Percentiles rank a stretch among this genome's conserved stretches.
These are phyloP conservation scores for Gossypium anomalum DNA, from an alignment of 345 rosid genomes.

Conservation along the genomic window DNA sequence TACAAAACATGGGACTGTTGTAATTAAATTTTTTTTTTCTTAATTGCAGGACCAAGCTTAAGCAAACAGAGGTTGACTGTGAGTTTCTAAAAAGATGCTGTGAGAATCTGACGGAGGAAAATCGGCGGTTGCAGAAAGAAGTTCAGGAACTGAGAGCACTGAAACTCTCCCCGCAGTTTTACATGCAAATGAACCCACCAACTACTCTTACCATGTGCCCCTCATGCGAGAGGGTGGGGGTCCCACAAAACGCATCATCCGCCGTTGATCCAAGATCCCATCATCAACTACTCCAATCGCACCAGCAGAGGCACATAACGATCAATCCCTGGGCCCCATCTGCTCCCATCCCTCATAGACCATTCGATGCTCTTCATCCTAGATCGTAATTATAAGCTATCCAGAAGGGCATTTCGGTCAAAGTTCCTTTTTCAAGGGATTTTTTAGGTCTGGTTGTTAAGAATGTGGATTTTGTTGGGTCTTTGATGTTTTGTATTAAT, in stretches of 20 bases:
- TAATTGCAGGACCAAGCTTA: conserved; percentile 75
- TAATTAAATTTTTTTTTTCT: neutral
- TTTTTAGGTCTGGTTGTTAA: conserved; percentile 31
- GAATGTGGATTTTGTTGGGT: conserved; percentile 45
- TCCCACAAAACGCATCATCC: conserved; percentile 45
- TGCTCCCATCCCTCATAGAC: conserved; percentile 22
- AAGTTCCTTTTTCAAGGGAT: neutral
- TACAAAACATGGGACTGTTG: neutral
- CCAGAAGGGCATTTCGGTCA: conserved; percentile 25
- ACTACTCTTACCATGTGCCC: conserved; percentile 98
- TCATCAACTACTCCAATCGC: conserved; percentile 20
- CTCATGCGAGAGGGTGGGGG: conserved; percentile 85
- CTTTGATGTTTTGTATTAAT: conserved; percentile 40
- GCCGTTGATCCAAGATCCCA: conserved; percentile 30
- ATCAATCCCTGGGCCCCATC: conserved; percentile 52
- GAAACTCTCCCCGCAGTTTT: conserved; percentile 93
- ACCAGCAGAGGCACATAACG: conserved; percentile 23
- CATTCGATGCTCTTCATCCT: conserved; percentile 51
- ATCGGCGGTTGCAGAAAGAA: conserved; percentile 90
- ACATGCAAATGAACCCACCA: conserved; percentile 98
- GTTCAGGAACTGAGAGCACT: conserved; percentile 92
- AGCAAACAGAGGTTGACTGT: conserved; percentile 97
- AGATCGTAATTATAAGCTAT: conserved; percentile 27
- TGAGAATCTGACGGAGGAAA: conserved; percentile 92
- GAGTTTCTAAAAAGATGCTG: conserved; percentile 94